Evolutionary conservation across 176 grass and related monocot species (phyloP).

Genomic region (Ensete glaucum): DNA sequence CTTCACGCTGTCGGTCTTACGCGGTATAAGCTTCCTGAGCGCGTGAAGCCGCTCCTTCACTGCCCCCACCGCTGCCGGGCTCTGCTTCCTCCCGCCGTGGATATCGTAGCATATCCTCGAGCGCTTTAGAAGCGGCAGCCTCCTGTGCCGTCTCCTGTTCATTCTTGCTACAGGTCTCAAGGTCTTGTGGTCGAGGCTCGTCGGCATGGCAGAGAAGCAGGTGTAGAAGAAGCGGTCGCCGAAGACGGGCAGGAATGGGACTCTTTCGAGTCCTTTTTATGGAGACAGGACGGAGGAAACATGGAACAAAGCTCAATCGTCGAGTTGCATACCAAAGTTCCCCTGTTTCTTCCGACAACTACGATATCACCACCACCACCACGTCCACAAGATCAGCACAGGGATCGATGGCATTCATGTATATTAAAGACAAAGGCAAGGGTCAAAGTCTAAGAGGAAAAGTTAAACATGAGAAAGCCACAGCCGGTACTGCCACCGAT

Average conservation of each 20-base stretch:
- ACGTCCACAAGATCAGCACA: too few species aligned
- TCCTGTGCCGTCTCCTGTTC: not conserved
- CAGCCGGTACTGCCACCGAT: too few species aligned
- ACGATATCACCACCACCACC: too few species aligned
- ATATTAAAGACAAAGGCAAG: too few species aligned
- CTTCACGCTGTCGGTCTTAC: not conserved
- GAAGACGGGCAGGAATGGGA: not conserved
- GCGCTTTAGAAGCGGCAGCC: not conserved
- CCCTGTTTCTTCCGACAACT: too few species aligned
- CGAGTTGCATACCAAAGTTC: too few species aligned
- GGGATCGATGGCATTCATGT: too few species aligned
- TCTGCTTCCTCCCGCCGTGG: not conserved
- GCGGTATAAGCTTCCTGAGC: slow-evolving; percentile 15
- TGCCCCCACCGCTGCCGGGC: not conserved
- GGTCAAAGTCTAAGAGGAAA: too few species aligned
- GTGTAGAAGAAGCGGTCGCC: not conserved
- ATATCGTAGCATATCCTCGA: not conserved
- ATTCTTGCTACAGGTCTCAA: not conserved
- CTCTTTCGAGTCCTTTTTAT: not conserved
- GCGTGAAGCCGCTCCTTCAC: slow-evolving; percentile 4
- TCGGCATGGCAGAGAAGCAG: not conserved
- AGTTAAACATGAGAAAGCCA: too few species aligned
- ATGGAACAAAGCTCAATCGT: not conserved
- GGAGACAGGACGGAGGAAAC: too few species aligned
- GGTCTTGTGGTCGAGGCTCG: not conserved